A percentile compares a stretch with the other conserved stretches of the same genome.
phyloP scores from a whole-genome alignment of 148 eudicot species.

The Vaccinium vitisidaea region DNA sequence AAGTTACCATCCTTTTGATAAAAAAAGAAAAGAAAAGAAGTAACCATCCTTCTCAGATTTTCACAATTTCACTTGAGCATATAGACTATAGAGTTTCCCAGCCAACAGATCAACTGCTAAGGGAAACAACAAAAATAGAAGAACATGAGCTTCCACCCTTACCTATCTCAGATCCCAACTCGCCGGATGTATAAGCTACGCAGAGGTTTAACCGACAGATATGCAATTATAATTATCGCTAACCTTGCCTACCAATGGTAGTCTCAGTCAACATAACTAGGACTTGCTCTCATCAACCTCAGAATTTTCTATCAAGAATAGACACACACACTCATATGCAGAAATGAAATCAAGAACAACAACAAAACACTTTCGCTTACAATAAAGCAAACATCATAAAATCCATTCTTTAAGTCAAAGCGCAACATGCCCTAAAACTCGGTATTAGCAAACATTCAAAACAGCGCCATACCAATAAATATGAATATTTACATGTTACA shows the following conservation, averaged over 20 bases:
- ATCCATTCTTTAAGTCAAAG: neutral
- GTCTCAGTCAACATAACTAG: constrained; percentile 4
- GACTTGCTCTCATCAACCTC: neutral
- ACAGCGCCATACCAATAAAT: neutral
- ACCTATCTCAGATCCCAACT: neutral
- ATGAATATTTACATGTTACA: neutral
- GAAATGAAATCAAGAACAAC: neutral
- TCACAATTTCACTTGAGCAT: neutral
- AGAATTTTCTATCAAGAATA: neutral
- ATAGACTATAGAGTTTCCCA: too few relatives aligned
- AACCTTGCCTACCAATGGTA: neutral
- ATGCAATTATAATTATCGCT: neutral
- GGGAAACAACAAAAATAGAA: neutral
- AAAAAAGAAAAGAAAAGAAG: too few relatives aligned
- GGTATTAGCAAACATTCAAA: neutral
- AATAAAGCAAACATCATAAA: neutral
- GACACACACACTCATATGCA: neutral
- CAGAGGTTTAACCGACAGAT: neutral
- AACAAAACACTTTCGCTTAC: neutral
- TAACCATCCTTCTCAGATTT: neutral
- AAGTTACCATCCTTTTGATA: neutral
- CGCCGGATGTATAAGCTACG: neutral
- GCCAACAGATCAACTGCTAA: neutral
- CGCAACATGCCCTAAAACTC: neutral
- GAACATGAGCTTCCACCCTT: neutral